Conservation (phyloP, 306 rosid species). For the Ormosia semicastrata region DNA sequence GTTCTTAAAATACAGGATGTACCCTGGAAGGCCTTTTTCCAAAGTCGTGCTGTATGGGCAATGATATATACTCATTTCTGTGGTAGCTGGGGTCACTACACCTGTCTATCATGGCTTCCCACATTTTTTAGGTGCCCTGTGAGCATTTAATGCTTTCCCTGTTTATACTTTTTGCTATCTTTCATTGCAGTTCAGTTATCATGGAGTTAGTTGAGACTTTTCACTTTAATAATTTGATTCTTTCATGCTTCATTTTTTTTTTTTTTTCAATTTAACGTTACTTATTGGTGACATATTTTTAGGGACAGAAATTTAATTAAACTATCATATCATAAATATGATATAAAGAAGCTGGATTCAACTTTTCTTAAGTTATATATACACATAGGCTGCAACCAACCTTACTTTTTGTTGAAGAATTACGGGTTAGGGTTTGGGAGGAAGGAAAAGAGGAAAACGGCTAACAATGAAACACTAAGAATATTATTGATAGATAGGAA, state of each 20-base stretch:
- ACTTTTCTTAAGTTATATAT: not conserved
- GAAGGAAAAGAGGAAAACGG: too few relatives aligned
- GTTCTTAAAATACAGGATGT: conserved; percentile 58
- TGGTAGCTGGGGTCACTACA: conserved; percentile 99
- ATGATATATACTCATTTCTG: conserved; percentile 97
- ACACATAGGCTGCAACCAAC: not conserved
- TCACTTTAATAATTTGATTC: not conserved
- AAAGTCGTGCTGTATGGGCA: conserved; percentile 92
- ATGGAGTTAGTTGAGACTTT: not conserved
- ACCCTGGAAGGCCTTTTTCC: conserved; percentile 87
- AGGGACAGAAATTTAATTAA: not conserved
- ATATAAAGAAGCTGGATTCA: not conserved
- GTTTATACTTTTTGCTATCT: conserved; percentile 11
- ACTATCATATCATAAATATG: not conserved
- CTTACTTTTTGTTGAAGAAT: too few relatives aligned
- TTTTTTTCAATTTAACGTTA: not conserved
- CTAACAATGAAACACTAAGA: too few relatives aligned
- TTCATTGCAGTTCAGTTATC: conserved; percentile 3
- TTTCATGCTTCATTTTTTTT: not conserved
- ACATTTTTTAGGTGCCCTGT: conserved; percentile 77
- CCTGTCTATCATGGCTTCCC: conserved; percentile 95
- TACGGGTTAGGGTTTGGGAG: too few relatives aligned
- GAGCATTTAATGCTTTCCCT: not conserved
- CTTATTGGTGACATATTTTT: not conserved
- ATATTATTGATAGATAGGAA: too few relatives aligned